Base-by-base conservation (phyloP, 1,139 yeast species). In the Hemisphaericaspora lyxosophila region DNA sequence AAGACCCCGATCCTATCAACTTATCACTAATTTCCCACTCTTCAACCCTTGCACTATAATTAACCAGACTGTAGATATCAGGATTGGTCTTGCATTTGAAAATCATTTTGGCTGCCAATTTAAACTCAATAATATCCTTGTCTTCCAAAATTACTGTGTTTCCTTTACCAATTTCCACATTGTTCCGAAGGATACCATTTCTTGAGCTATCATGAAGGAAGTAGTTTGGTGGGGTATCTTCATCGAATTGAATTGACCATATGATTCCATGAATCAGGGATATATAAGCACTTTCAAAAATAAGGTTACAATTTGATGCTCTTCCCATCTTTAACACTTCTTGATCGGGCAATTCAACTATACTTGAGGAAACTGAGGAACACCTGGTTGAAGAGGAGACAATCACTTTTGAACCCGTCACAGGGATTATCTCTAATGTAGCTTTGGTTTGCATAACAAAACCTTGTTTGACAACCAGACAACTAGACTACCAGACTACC, bases 1-100 rank as follows among this genome's bases (percentile, higher is more conserved):
- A 81, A 0, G 85, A 74, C 0, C 88, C 88, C 31, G 64, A 60
- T 0, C 87, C 87, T 22, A 81, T 54, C 3, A 74, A 49, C 25
- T 67, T 63, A 4, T 67, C 54, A 3, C 70, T 52, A 5, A 79
- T 57, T 5, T 42, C 45, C 82, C 84, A 80, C 7, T 57, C 51
- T 4, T 53, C 51, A 8, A 40, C 22, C 2, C 26, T 23, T 20
- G 38, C 31, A 9, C 20, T 12, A 5, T 19, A 12, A 11, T 29
- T 36, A 5, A 6, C 5, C 25, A 24, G 27, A 22, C 26, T 33
- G 3, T 16, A 6, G 2, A 16, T 13, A 4, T 31, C 28, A n/a
- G 16, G 23, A 2, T 9, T 15, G 5, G 20, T 13, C 14, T 31
- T 39, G n/a, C n/a, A n/a, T 48, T 36, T 57, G 55, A 45, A 49